Percentiles rank a stretch among this genome's conserved stretches.
Conservation (phyloP, 2,329 filamentous ascomycete genomes). For the Rosellinia necatrix region DNA sequence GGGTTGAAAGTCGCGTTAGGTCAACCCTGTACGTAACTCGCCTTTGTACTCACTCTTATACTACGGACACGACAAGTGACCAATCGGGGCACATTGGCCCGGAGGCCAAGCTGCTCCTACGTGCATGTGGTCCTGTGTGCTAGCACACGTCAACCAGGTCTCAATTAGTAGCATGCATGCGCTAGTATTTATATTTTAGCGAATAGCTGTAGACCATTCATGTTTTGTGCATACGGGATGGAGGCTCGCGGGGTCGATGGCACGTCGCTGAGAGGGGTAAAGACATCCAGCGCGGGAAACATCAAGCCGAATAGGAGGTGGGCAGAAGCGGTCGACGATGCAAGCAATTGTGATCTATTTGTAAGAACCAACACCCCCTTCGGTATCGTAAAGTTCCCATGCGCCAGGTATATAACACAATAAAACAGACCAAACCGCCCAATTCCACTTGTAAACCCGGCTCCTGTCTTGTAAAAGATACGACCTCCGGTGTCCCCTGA, state of each 20-base stretch:
- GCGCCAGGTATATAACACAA: background rate
- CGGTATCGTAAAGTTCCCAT: background rate
- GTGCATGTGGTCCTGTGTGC: background rate
- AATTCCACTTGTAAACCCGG: background rate
- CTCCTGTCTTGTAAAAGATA: background rate
- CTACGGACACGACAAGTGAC: no score
- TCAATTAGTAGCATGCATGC: background rate
- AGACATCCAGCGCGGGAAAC: background rate
- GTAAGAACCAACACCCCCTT: background rate
- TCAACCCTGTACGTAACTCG: no score
- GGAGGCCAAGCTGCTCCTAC: background rate
- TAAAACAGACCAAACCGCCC: background rate
- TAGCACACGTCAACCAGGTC: background rate
- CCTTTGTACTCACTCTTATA: no score
- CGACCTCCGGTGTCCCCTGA: background rate
- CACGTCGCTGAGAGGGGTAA: constrained; percentile 20
- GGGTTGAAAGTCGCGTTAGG: no score
- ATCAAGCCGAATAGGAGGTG: background rate
- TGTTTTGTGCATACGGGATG: constrained; percentile 1
- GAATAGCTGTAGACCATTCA: constrained; percentile 1
- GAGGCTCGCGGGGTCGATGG: constrained; percentile 5
- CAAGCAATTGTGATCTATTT: background rate
- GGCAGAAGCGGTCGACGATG: background rate
- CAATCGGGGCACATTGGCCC: background rate
- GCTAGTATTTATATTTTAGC: background rate